Base-by-base conservation (phyloP, 2,329 filamentous ascomycete genomes). In the Bipolaris gigantea region DNA sequence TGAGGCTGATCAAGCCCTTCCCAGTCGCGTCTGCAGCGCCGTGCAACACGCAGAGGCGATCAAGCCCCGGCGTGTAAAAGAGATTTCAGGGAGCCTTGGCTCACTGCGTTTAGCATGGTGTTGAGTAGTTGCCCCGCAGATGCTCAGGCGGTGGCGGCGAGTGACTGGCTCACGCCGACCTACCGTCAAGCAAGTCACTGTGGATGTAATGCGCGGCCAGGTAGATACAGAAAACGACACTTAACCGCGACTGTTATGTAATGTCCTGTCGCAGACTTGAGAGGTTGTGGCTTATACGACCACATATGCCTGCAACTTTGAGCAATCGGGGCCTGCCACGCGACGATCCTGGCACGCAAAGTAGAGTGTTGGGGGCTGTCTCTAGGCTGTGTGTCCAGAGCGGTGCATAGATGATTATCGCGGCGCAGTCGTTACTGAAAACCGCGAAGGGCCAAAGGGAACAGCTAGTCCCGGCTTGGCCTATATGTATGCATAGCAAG, bases 1-100 rank as follows among this genome's bases (percentile, higher is more conserved):
- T 54, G 36, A 51, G 59, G 41, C 42, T 35, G 34, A 48, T 50
- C 45, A 50, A 32, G 48, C 44, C 42, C 43, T 41, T 25, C 55
- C 53, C 33, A 41, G 34, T 50, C 36, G 40, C 50, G 58, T 54
- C 42, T 43, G 48, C 41, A 34, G 40, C 27, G 67, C 69, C 5
- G 62, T 59, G 67, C 66, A 45, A 46, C 34, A 41, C 16, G 25
- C 34, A 55, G 50, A 58, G 36, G 39, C 33, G 48, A 32, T 46
- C 33, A 25, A 49, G 32, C 54, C 30, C 43, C 41, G 43, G 27
- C 44, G 41, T 48, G 42, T 61, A 55, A 43, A 53, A 62, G 59
- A 56, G 49, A 51, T 25, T 54, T 21, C 33, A 40, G 32, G 35
- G 33, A 30, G 33, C 47, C 44, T 57, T 35, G 19, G 43, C 25